phyloP scores from a whole-genome alignment of 73 alveolate genomes.

The Breviolum minutum region DNA sequence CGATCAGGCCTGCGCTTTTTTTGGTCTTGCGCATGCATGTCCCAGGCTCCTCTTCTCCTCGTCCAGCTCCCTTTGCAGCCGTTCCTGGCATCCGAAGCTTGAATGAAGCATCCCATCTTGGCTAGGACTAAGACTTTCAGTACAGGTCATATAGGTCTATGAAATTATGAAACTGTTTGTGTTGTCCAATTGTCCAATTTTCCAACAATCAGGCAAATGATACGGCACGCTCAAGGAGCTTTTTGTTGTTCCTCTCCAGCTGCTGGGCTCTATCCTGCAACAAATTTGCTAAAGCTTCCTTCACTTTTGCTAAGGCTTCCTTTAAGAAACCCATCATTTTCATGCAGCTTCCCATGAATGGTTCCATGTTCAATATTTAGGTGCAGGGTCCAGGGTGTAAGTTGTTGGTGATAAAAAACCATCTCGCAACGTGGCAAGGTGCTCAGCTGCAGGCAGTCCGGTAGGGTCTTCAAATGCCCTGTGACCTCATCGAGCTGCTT shows the following conservation, averaged over 20 bases:
- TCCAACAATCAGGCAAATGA: background rate
- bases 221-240: conserved; percentile 74
- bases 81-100: conserved; percentile 52
- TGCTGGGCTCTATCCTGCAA: conserved; percentile 78
- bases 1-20: background rate
- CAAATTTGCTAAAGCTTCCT: too few species aligned
- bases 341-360: too few species aligned
- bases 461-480: conserved; percentile 66
- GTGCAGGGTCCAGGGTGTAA: too few species aligned
- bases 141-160: background rate
- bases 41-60: conserved; percentile 61
- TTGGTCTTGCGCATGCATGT: background rate
- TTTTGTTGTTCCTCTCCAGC: conserved; percentile 55
- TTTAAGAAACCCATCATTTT: too few species aligned
- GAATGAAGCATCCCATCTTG: background rate
- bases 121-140: background rate
- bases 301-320: too few species aligned
- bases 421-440: too few species aligned
- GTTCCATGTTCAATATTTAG: too few species aligned
- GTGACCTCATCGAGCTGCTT: conserved; percentile 32
- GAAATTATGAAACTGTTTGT: background rate
- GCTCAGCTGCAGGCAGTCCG: too few species aligned
- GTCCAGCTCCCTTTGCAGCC: conserved; percentile 62
- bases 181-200: too few species aligned
- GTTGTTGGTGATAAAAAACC: too few species aligned